Base-by-base conservation (phyloP, 805 yeast species). In the Saccharomycopsis sp. region DNA sequence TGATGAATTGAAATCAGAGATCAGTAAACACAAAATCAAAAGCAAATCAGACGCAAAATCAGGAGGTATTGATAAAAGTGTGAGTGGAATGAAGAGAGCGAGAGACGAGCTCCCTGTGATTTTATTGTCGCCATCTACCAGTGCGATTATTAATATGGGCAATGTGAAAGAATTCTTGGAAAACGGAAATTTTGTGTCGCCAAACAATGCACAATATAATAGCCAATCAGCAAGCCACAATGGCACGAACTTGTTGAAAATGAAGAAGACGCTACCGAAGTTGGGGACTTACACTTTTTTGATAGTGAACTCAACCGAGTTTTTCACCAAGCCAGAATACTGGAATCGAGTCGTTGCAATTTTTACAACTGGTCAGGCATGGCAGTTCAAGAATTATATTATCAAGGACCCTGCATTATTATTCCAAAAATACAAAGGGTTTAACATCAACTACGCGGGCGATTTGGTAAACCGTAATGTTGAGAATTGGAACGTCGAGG, bases 311-410 rank as follows among this genome's bases (percentile, higher is more conserved):
- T 87, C 89, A 57, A 90, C 91, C 3, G 96, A 91, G 56, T 80
- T 84, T 72, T 87, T 87, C 72, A 85, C 88, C 23, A 92, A 91
- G 69, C 96, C 97, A 2, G 98, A 94, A 70, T 90, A 94, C 72
- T 94, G 99, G 99, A 96, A 90, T 67, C 80, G 99, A 59, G 97
- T 94, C 1, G 89, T 92, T 53, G 97, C 96, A 0, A 88, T 94
- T 44, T 86, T 94, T 74, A 92, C 97, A 16, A 92, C 97, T 9
- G 99, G 99, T 12, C 99, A 94, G 73, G 78, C 85, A 56, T 94
- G 99, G 99, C 99, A 94, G 73, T 89, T 94, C 73, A 82, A 88
- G 67, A 82, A 84, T 65, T 94, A 92, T 72, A 87, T 86, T 68
- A 87, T 91, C 83, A 78, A 83, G 46, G 82, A 85, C 56, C 97